phyloP scores from a whole-genome alignment of 208 protist genomes.

The Blastocrithidia nonstop region DNA sequence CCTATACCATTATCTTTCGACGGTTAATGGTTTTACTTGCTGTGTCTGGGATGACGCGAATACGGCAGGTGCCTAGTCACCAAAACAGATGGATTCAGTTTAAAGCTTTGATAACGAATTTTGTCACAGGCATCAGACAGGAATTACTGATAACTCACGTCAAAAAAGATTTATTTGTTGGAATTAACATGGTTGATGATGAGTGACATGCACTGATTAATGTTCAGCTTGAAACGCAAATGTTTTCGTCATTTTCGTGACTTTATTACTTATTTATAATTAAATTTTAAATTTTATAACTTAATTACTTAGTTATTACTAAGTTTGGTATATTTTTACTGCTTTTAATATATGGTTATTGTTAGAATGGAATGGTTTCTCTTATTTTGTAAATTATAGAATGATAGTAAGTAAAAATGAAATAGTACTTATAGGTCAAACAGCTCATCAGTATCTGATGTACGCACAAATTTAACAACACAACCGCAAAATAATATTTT shows the following conservation, averaged over 20 bases:
- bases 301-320: not conserved
- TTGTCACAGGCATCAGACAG: no score
- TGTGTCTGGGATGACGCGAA: slow-evolving; percentile 80
- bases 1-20: slow-evolving; percentile 97
- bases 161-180: slow-evolving; percentile 99
- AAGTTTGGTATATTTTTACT: not conserved
- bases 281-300: not conserved
- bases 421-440: no score
- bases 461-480: no score
- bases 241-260: slow-evolving; percentile 90
- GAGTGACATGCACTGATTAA: no score
- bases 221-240: no score
- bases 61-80: slow-evolving; percentile 84
- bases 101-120: slow-evolving; percentile 97
- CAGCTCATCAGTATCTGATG: no score
- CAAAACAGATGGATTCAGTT: slow-evolving; percentile 69
- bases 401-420: not conserved
- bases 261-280: no score
- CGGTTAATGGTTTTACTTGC: slow-evolving; percentile 85
- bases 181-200: slow-evolving; percentile 98
- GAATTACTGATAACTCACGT: no score
- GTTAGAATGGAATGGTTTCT: not conserved
- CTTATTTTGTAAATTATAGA: not conserved
- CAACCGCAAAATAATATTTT: no score
- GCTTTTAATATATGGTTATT: not conserved